Evolutionary conservation across 768 basidiomycete species (phyloP).

Genomic region (Suillus lakei): DNA sequence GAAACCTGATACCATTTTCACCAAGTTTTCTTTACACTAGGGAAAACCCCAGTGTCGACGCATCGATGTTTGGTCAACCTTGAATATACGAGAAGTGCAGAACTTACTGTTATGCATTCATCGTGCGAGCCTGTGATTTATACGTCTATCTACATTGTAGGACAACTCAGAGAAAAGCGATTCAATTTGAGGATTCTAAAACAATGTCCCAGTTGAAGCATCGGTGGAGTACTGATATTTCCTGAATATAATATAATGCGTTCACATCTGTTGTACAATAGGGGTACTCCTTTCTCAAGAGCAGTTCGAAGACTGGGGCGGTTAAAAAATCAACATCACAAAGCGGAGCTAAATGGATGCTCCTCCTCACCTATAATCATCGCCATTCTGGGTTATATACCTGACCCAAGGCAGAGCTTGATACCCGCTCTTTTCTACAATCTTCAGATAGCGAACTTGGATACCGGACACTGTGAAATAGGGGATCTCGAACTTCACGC

Average conservation of each 20-base stretch:
- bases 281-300: conserved; percentile 72
- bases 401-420: conserved; percentile 96
- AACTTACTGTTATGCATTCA: background rate
- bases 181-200: background rate
- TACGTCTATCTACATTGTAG: background rate
- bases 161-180: background rate
- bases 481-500: conserved; percentile 97
- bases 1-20: background rate
- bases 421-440: conserved; percentile 98
- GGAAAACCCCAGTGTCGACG: no score
- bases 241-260: conserved; percentile 34
- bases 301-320: conserved; percentile 67
- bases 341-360: background rate
- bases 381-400: conserved; percentile 91
- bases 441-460: conserved; percentile 97
- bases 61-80: background rate
- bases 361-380: conserved; percentile 78
- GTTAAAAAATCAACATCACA: background rate
- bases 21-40: background rate
- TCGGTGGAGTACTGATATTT: background rate
- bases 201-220: background rate
- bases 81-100: background rate
- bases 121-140: background rate
- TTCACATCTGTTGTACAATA: conserved; percentile 43
- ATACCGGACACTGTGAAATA: conserved; percentile 98